Evolutionary conservation across 2,329 filamentous ascomycete genomes (phyloP), one percentile per base, ranked within the genome.

Genomic region (Claviceps pusilla): DNA sequence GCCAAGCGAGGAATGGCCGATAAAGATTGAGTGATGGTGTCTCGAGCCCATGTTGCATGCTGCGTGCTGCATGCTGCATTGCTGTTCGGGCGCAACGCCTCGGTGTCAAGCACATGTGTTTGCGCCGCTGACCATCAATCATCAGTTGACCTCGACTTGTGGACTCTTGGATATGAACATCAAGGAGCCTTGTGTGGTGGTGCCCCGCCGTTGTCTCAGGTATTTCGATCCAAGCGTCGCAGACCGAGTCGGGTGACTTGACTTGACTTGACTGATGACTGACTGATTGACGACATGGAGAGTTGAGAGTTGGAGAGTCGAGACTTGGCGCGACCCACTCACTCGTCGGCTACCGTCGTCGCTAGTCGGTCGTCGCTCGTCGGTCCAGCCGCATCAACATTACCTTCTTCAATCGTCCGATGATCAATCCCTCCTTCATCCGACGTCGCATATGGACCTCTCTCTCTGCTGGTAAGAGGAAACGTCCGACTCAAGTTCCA

Each of bases 391-490:
- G 46, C 41, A 31, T 48, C 29, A n/a, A 31, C 29, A 29, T n/a
- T 48, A 3, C 10, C 28, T 33, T 31, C 46, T 33, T 33, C 14
- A 31, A 48, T 29, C 46, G 16, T 33, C 46, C 12, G 14, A 48
- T 48, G 24, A 24, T 24, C 24, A 2, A 24, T 9, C 24, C 46
- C 24, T 24, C 14, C 45, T 29, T 46, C 24, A 46, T 46, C 28
- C 45, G 14, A 46, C 29, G 45, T 24, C 29, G 24, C 14, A 29
- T 46, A 45, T 45, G 19, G n/a, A 45, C 45, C 6, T 47, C 45
- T 56, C 6, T 47, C 45, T 56, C 55, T 54, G 55, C 55, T 56
- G 55, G 55, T 16, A 48, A 47, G 51, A 51, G 54, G 48, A 24
- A 49, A n/a, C n/a, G 33, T 7, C 9, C 6, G 19, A 12, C 5